Evolutionary conservation across 2,329 filamentous ascomycete species (phyloP).

Genomic region (Pseudocercospora fuligena): DNA sequence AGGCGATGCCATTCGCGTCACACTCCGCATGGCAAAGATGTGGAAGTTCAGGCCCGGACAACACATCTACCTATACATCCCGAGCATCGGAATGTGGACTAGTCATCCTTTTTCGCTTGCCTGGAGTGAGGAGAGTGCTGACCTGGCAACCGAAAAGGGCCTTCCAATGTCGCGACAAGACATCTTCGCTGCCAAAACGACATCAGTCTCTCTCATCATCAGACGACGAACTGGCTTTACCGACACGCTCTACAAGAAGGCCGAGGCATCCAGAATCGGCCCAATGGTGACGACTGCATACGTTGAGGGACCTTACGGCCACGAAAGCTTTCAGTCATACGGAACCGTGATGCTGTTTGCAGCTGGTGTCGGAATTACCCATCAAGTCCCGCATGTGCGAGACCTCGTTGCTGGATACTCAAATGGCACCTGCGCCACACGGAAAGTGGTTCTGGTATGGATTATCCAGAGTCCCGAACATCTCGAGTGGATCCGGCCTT

Average conservation of each 20-base stretch:
- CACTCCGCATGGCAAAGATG: conserved; percentile 74
- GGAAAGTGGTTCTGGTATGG: conserved; percentile 85
- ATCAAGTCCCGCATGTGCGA: conserved; percentile 86
- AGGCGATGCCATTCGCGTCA: conserved; percentile 75
- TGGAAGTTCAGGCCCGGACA: conserved; percentile 77
- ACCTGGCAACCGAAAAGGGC: conserved; percentile 48
- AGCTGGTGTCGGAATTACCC: conserved; percentile 91
- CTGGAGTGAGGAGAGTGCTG: conserved; percentile 70
- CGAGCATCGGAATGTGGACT: conserved; percentile 71
- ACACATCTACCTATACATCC: conserved; percentile 81
- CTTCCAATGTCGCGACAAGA: conserved; percentile 58
- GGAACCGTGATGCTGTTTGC: conserved; percentile 90
- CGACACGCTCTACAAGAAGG: conserved; percentile 75
- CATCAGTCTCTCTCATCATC: conserved; percentile 78
- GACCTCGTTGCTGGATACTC: conserved; percentile 63
- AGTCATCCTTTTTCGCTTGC: conserved; percentile 81
- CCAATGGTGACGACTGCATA: conserved; percentile 70
- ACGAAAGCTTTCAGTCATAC: conserved; percentile 87
- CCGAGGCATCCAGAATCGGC: conserved; percentile 53
- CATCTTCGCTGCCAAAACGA: conserved; percentile 52
- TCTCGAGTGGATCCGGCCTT: conserved; percentile 90
- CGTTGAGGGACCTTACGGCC: conserved; percentile 83
- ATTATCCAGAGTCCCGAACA: conserved; percentile 88
- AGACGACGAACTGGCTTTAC: conserved; percentile 89
- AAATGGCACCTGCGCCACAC: conserved; percentile 77